These are phyloP conservation scores for Gaertneriomyces semiglobifer DNA, from an alignment of 192 early-diverging fungal genomes.

Conservation along the genomic window DNA sequence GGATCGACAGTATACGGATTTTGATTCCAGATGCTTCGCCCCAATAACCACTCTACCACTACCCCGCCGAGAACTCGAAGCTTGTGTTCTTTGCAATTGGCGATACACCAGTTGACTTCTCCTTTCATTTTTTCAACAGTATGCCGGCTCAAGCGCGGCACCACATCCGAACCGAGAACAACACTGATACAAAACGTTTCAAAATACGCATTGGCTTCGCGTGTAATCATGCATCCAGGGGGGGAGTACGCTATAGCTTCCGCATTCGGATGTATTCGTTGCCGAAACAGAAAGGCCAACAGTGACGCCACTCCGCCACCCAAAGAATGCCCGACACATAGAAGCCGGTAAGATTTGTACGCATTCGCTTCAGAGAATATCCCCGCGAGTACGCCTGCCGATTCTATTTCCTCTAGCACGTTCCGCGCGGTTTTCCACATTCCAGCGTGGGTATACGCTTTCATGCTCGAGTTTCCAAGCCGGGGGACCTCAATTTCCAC, in stretches of 20 bases:
- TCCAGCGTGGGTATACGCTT: slow-evolving; percentile 30
- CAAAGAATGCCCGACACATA: slow-evolving; percentile 46
- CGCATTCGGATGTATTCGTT: slow-evolving; percentile 13
- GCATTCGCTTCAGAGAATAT: slow-evolving; percentile 18
- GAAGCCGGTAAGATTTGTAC: slow-evolving; percentile 33
- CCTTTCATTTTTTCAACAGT: slow-evolving; percentile 44
- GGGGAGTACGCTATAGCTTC: slow-evolving; percentile 38
- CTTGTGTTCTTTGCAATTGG: slow-evolving; percentile 34
- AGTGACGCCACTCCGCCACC: slow-evolving; percentile 47
- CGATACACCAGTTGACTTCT: slow-evolving; percentile 22
- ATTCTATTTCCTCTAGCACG: slow-evolving; percentile 32
- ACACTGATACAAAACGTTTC: slow-evolving; percentile 41
- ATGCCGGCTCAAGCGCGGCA: slow-evolving; percentile 38
- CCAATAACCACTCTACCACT: slow-evolving; percentile 3
- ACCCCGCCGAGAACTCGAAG: slow-evolving; percentile 37
- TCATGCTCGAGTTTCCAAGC: slow-evolving; percentile 1
- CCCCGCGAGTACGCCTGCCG: slow-evolving; percentile 26
- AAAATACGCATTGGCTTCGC: slow-evolving; percentile 35
- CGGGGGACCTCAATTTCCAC: slow-evolving; percentile 25
- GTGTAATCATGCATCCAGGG: slow-evolving; percentile 47
- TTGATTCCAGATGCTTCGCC: neutral
- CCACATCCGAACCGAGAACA: slow-evolving; percentile 45
- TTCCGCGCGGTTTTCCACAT: slow-evolving; percentile 38
- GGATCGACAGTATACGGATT: neutral
- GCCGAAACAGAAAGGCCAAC: slow-evolving; percentile 37